Percentiles rank a stretch among this genome's conserved stretches.
phyloP scores from a whole-genome alignment of 129 eudicot genomes.

The Cynara cardunculus region DNA sequence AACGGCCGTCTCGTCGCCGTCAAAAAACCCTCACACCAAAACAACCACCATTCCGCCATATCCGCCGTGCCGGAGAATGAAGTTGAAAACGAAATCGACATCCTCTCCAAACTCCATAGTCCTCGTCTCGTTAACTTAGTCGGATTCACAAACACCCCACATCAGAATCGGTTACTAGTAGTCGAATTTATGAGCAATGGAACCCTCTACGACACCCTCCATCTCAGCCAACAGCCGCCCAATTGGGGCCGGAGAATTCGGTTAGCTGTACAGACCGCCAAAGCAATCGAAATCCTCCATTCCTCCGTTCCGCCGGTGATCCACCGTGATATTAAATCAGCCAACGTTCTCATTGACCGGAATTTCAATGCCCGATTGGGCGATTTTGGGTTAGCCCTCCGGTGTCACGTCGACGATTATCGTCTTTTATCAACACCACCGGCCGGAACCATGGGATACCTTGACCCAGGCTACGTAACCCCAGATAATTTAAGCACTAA shows the following conservation, averaged over 20 bases:
- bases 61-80: conserved; percentile 40
- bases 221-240: conserved; percentile 47
- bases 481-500: conserved; percentile 93
- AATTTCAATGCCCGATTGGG: conserved; percentile 74
- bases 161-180: conserved; percentile 49
- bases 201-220: conserved; percentile 64
- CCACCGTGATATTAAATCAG: conserved; percentile 85
- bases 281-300: conserved; percentile 73
- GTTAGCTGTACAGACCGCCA: conserved; percentile 68
- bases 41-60: conserved; percentile 11
- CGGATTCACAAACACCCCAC: conserved; percentile 53
- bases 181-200: conserved; percentile 91
- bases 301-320: conserved; percentile 70
- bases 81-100: conserved; percentile 75
- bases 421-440: conserved; percentile 79
- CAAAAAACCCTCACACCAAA: conserved; percentile 55
- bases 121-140: conserved; percentile 78
- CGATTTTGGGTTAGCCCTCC: conserved; percentile 81
- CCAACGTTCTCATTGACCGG: conserved; percentile 70
- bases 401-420: conserved; percentile 64
- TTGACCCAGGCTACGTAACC: conserved; percentile 81
- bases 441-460: conserved; percentile 94
- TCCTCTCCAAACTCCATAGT: conserved; percentile 55
- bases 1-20: conserved; percentile 81
- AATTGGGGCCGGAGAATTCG: conserved; percentile 69